These are phyloP conservation scores for Alopecurus myosuroides DNA, from an alignment of 176 grass and related monocot species.

Conservation along the genomic window DNA sequence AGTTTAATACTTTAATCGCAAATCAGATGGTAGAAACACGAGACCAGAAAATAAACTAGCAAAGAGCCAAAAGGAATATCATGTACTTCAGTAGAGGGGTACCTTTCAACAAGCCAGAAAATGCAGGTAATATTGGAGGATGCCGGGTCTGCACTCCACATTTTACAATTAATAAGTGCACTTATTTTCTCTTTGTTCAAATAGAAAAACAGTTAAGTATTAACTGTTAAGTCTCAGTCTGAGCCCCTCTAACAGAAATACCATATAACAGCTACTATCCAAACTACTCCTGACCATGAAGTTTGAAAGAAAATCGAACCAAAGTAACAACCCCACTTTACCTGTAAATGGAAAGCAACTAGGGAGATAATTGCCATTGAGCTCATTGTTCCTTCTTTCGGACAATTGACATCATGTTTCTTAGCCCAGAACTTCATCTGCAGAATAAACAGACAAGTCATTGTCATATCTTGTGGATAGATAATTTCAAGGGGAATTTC, in stretches of 20 bases:
- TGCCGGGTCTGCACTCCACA: slow-evolving; percentile 62
- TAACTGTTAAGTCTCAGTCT: neutral
- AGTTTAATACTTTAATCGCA: neutral
- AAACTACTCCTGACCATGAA: neutral
- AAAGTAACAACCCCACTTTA: slow-evolving; percentile 31
- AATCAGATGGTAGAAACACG: neutral
- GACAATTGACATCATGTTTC: slow-evolving; percentile 63
- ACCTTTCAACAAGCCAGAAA: slow-evolving; percentile 88
- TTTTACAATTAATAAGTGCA: slow-evolving; percentile 13
- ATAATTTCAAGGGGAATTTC: neutral
- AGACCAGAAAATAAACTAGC: neutral
- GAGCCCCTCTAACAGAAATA: slow-evolving; percentile 17
- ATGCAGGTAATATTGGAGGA: slow-evolving; percentile 88
- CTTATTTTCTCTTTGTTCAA: slow-evolving; percentile 10
- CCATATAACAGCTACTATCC: neutral
- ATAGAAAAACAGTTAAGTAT: neutral
- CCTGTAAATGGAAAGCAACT: slow-evolving; percentile 99
- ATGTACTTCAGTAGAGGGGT: slow-evolving; percentile 8
- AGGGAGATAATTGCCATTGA: slow-evolving; percentile 94
- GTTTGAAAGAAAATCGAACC: neutral
- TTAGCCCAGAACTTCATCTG: slow-evolving; percentile 95
- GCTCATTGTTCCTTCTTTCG: slow-evolving; percentile 89
- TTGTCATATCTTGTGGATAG: slow-evolving; percentile 10
- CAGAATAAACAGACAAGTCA: slow-evolving; percentile 14
- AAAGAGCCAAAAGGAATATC: neutral